Base-by-base conservation (phyloP, 345 rosid genomes). In the Arabis alpina region DNA sequence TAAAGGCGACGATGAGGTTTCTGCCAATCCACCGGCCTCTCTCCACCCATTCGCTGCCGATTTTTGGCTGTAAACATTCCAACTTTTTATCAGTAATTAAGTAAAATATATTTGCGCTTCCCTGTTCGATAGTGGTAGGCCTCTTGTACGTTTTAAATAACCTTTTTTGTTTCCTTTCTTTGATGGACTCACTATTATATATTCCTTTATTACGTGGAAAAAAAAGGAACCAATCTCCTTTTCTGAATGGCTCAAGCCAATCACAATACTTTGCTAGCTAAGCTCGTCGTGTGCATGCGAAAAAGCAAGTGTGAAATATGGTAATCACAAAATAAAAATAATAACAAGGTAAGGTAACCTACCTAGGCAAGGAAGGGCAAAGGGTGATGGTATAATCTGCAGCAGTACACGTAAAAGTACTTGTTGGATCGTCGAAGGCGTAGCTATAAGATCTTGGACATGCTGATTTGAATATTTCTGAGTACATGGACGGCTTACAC, bases 381-480 rank as follows among this genome's bases (percentile, higher is more conserved):
- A 89, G 85, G 39, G 96, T 89, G 55, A 89, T 78, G 11, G 76
- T 76, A 70, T 89, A 89, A 67, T 84, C 86, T 11, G 85, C 84
- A 41, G 79, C 81, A 11, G 80, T 76, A 67, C 96, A 89, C 6
- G 96, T 89, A 67, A 87, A 89, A 56, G 96, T 89, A 43, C 96
- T 87, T 0, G 93, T 72, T 1, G 85, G 79, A 8, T 89, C 96
- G 42, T 89, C 96, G 3, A 85, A 89, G 6, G 93, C 93, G 45
- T 87, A 89, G 80, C 96, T 89, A 71, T 89, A 89, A 4, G 93
- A 86, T 61, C 61, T 80, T 0, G 92, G 96, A 51, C 96, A 89
- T 0, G 86, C 88, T 0, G 82, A 40, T 79, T 89, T 89, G 59
- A 89, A 89, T 45, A 78, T 80, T 70, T 70, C 81, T 6, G 96